phyloP scores from a whole-genome alignment of 495 filamentous ascomycete species.

The Penicillium coprophilum region DNA sequence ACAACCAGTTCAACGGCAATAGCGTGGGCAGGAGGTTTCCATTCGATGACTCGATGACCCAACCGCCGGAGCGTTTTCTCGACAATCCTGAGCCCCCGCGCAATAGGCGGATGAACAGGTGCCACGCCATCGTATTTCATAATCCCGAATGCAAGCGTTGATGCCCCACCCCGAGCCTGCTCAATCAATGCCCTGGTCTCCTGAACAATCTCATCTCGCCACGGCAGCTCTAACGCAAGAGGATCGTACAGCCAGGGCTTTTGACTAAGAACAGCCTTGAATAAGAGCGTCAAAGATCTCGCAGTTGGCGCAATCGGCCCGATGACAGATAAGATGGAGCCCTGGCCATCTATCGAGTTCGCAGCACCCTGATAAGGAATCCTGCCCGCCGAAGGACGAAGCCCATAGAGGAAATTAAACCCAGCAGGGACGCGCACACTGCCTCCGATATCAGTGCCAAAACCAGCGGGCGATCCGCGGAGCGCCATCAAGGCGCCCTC shows the following conservation, averaged over 20 bases:
- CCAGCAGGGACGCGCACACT: constrained; percentile 65
- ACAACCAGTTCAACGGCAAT: constrained; percentile 33
- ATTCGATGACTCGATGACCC: constrained; percentile 59
- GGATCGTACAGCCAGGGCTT: constrained; percentile 68
- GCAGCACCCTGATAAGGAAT: constrained; percentile 47
- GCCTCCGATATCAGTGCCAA: constrained; percentile 74
- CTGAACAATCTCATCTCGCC: constrained; percentile 55
- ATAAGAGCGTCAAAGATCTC: constrained; percentile 50
- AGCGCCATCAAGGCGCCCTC: constrained; percentile 59
- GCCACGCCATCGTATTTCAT: constrained; percentile 51
- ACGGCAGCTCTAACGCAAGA: constrained; percentile 59
- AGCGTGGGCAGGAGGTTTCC: constrained; percentile 56
- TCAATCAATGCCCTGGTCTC: constrained; percentile 44
- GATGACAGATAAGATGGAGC: constrained; percentile 54
- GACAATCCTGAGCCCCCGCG: constrained; percentile 53
- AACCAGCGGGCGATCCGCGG: constrained; percentile 53
- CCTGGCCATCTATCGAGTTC: constrained; percentile 60
- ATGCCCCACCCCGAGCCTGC: constrained; percentile 24
- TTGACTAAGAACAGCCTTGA: constrained; percentile 54
- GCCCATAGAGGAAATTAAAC: constrained; percentile 62
- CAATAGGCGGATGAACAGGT: constrained; percentile 54
- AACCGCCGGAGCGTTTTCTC: constrained; percentile 48
- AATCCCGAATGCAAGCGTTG: constrained; percentile 53
- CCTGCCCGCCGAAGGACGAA: constrained; percentile 47
- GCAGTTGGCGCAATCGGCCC: constrained; percentile 55